Evolutionary conservation across 1,139 yeast species (phyloP), one percentile per base, ranked within the genome.

Genomic region (Pichia sp.): DNA sequence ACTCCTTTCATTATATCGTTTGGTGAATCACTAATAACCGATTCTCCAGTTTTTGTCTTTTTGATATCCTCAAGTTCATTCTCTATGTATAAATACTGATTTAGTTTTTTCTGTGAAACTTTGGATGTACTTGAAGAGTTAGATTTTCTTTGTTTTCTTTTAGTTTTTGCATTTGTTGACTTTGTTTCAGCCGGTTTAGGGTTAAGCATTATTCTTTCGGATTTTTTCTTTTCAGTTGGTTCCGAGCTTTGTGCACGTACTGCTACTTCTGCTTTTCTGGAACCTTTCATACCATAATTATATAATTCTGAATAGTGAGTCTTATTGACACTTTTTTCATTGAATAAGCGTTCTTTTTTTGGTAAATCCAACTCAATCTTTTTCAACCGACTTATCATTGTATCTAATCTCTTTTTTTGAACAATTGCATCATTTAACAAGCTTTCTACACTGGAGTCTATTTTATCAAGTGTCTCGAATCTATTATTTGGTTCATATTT

Each of bases 371-470:
- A 35, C 37, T 65, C 68, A n/a, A 61, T 39, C 16, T 29, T 47
- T 39, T 56, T 60, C 40, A 63, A 44, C 41, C 57, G 56, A 2
- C 34, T 30, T 5, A 61, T 44, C 15, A 61, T 42, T 3, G 40
- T 35, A 39, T 61, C 60, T 1, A 60, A 37, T 16, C 57, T 47
- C 7, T 45, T 44, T 34, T 56, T 53, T 1, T 60, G 52, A 1
- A 42, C 43, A 2, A 32, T 38, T 7, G 59, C 18, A 16, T 41
- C 39, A 15, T 42, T 40, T 25, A 51, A 51, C 4, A 59, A 43
- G 11, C 46, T 55, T 53, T 61, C 45, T 65, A 59, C 20, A 53
- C 53, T 47, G 55, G 56, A 50, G 64, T 67, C 41, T 67, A 72
- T 36, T 65, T 48, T 38, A 22, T 34, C 36, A 27, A 52, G 44